These are phyloP conservation scores for Eucalyptus fibrosa DNA, from an alignment of 345 rosid genomes.

Conservation along the genomic window DNA sequence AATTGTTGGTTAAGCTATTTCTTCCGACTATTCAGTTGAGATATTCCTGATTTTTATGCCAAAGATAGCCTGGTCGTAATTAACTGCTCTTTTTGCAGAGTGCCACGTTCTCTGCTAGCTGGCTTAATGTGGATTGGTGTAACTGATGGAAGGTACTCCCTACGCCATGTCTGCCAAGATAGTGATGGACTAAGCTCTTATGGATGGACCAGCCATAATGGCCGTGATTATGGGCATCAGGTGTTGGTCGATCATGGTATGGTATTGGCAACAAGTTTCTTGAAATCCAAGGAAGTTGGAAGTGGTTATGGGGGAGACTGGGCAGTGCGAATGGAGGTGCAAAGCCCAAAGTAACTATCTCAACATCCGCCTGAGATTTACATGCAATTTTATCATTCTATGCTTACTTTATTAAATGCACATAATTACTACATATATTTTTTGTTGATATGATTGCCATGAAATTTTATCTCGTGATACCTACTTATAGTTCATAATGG, in stretches of 20 bases:
- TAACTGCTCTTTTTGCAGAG: conserved; percentile 25
- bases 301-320: conserved; percentile 98
- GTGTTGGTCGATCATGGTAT: conserved; percentile 57
- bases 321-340: conserved; percentile 57
- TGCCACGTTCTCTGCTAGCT: conserved; percentile 63
- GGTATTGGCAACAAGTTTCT: conserved; percentile 58
- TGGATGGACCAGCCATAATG: conserved; percentile 86
- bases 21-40: not conserved
- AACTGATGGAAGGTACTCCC: conserved; percentile 51
- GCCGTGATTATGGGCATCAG: conserved; percentile 80
- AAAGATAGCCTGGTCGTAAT: not conserved
- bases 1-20: not conserved
- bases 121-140: conserved; percentile 90
- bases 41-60: not conserved
- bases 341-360: conserved; percentile 29
- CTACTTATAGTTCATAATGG: not conserved
- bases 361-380: not conserved
- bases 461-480: not conserved
- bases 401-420: not conserved
- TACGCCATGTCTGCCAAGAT: conserved; percentile 85
- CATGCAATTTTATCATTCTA: not conserved
- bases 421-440: not conserved
- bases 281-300: conserved; percentile 54
- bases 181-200: conserved; percentile 50
- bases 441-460: not conserved